phyloP scores from a whole-genome alignment of 2,329 filamentous ascomycete species.

The Exophiala alcalophila region DNA sequence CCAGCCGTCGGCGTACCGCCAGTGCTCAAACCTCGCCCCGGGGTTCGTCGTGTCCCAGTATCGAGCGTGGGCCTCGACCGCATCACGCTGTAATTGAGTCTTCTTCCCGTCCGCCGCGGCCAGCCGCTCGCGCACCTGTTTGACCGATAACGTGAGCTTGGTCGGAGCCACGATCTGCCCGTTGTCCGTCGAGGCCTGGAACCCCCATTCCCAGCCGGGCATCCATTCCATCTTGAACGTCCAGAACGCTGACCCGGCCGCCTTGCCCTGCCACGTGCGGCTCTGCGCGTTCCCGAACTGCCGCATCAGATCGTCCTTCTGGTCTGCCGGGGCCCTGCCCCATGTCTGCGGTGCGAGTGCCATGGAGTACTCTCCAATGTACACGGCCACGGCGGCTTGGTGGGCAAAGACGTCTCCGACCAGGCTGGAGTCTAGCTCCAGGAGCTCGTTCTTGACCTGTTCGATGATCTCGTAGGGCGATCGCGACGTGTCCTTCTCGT shows the following conservation, averaged over 20 bases:
- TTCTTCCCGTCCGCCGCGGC: slow-evolving; percentile 42
- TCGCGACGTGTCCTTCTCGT: slow-evolving; percentile 51
- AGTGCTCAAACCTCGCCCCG: slow-evolving; percentile 50
- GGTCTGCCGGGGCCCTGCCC: slow-evolving; percentile 44
- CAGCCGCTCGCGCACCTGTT: slow-evolving; percentile 40
- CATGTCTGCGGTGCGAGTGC: slow-evolving; percentile 54
- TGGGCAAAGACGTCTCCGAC: slow-evolving; percentile 47
- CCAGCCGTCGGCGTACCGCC: slow-evolving; percentile 56
- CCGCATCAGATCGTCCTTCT: slow-evolving; percentile 37
- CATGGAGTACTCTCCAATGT: slow-evolving; percentile 60
- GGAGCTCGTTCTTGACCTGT: slow-evolving; percentile 45
- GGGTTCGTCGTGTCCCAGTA: slow-evolving; percentile 52
- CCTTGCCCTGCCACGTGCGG: slow-evolving; percentile 47
- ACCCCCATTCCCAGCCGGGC: slow-evolving; percentile 61
- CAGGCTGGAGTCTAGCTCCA: slow-evolving; percentile 41
- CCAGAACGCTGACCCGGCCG: slow-evolving; percentile 58
- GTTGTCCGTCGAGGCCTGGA: slow-evolving; percentile 51
- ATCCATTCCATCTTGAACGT: slow-evolving; percentile 62
- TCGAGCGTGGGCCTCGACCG: slow-evolving; percentile 44
- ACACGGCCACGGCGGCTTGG: slow-evolving; percentile 49
- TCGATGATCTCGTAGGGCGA: slow-evolving; percentile 52
- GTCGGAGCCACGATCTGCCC: slow-evolving; percentile 43
- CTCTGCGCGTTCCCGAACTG: slow-evolving; percentile 48
- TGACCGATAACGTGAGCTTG: slow-evolving; percentile 37
- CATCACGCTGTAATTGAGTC: slow-evolving; percentile 37